phyloP scores from a whole-genome alignment of 1,139 yeast species.

The Sporopachydermia cereana region DNA sequence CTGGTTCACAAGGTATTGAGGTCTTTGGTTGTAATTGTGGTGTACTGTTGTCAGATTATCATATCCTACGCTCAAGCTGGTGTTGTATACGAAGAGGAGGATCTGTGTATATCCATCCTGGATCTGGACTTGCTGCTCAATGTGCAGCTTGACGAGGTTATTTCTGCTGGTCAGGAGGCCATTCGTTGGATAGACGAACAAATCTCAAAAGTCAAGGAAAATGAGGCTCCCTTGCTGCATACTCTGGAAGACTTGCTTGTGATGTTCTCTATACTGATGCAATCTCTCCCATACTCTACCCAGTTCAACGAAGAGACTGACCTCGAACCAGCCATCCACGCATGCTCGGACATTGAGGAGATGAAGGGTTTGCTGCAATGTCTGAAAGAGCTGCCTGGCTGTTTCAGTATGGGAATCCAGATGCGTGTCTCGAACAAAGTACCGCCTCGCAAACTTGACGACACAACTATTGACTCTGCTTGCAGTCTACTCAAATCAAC shows the following conservation, averaged over 20 bases:
- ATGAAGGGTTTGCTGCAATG: background rate
- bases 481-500: slow-evolving; percentile 13
- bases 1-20: background rate
- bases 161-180: background rate
- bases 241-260: background rate
- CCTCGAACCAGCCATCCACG: background rate
- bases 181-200: background rate
- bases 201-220: background rate
- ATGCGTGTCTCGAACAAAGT: background rate
- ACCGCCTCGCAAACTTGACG: slow-evolving; percentile 19
- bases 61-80: slow-evolving; percentile 1
- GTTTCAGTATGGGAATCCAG: slow-evolving; percentile 6
- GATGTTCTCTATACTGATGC: background rate
- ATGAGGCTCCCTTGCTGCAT: background rate
- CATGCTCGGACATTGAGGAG: background rate
- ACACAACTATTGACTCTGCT: slow-evolving; percentile 15
- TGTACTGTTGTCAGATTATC: background rate
- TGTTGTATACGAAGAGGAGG: slow-evolving; percentile 5
- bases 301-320: background rate
- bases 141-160: background rate
- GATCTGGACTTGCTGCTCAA: background rate
- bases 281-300: background rate
- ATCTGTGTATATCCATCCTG: background rate
- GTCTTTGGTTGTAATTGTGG: background rate
- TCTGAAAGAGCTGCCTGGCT: background rate